Base-by-base conservation (phyloP, 2,329 filamentous ascomycete species). In the Alternaria angustiovoidea region DNA sequence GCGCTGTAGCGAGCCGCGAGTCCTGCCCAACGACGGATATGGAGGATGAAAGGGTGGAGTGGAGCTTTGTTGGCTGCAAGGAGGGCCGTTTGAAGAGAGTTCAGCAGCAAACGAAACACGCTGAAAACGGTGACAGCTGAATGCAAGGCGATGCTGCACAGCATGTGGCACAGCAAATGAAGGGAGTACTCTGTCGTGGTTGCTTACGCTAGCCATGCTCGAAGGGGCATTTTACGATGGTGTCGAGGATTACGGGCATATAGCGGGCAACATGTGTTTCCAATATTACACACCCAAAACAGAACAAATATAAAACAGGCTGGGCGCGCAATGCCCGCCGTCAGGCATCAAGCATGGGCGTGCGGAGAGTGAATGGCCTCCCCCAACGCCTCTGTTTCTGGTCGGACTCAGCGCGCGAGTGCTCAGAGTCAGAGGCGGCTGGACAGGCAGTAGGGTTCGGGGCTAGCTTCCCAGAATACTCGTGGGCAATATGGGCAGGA, bases 1-100 rank as follows among this genome's bases (percentile, higher is more conserved):
- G 57, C 54, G 61, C 60, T 64, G 66, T 68, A 70, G 64, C 71
- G 66, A 70, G 63, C 62, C 54, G 64, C 57, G 62, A 65, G 54
- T 59, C 59, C 44, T 65, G 68, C 69, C 69, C 66, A 68, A 69
- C 57, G 62, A 46, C 60, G 47, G 58, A 68, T 57, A 36, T 34
- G 34, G 58, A 52, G 59, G n/a, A 36, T 54, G 36, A 51, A 44
- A 55, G 51, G 58, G 61, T 53, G 60, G 65, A 61, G 64, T 61
- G 59, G 42, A 44, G 34, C 56, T 54, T 54, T 59, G 56, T 54
- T 59, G 51, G 26, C 18, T 46, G 46, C 55, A 52, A 30, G 49
- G 53, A 39, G 52, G 53, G 18, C 51, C 32, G 42, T 56, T 42
- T 49, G 42, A 39, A 53, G 56, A 30, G 30, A 43, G 47, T 44